phyloP scores from a whole-genome alignment of 2,329 filamentous ascomycete genomes.

The Periconia sp. region DNA sequence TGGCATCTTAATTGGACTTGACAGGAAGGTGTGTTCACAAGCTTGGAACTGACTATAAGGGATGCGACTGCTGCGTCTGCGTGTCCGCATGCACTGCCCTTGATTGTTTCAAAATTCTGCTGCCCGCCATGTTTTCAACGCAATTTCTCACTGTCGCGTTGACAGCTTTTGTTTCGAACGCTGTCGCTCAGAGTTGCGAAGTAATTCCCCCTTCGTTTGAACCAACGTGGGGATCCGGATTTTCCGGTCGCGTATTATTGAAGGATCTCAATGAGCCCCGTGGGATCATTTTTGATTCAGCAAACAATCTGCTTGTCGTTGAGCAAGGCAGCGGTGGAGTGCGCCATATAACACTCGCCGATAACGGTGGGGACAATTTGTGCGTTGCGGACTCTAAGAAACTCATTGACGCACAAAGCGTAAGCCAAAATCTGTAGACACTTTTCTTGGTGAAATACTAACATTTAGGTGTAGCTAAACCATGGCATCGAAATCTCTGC shows the following conservation, averaged over 20 bases:
- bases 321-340: conserved; percentile 19
- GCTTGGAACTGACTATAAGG: not conserved
- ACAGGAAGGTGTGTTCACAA: not conserved
- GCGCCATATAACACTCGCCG: conserved; percentile 20
- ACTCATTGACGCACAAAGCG: conserved; percentile 15
- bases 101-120: not conserved
- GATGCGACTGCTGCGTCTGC: not conserved
- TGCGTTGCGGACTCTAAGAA: conserved; percentile 21
- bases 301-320: conserved; percentile 20
- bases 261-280: conserved; percentile 22
- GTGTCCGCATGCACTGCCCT: not conserved
- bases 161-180: conserved; percentile 1
- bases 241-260: conserved; percentile 22
- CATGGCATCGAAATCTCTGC: conserved; percentile 25
- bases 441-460: not conserved
- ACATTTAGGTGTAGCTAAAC: conserved; percentile 12
- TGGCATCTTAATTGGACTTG: not conserved
- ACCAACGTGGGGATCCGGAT: conserved; percentile 20
- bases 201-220: conserved; percentile 18
- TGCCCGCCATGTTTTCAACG: not conserved
- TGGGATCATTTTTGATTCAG: conserved; percentile 18
- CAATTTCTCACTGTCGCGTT: conserved; percentile 3
- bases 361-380: conserved; percentile 23
- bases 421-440: conserved; percentile 2
- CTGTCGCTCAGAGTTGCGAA: conserved; percentile 16